These are phyloP conservation scores for Camellia granthamiana DNA, from an alignment of 148 eudicot species.

Conservation along the genomic window DNA sequence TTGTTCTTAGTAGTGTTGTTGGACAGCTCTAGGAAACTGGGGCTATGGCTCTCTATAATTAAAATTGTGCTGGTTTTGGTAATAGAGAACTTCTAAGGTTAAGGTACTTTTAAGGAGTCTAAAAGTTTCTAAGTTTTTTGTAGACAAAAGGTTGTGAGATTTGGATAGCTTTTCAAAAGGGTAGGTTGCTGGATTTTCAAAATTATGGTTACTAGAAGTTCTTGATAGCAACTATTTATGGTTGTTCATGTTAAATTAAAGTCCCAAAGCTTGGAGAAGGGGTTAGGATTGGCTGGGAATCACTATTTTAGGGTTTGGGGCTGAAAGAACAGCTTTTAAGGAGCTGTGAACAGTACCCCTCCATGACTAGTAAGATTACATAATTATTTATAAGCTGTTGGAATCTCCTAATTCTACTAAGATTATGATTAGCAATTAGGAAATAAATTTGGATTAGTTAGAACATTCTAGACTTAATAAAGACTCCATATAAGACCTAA, in stretches of 20 bases:
- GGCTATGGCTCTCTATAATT: background rate
- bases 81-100: background rate
- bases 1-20: background rate
- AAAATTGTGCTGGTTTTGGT: background rate
- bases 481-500: background rate
- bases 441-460: background rate
- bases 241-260: background rate
- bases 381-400: background rate
- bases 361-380: background rate
- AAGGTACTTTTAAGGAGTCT: background rate
- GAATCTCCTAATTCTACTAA: background rate
- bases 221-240: background rate
- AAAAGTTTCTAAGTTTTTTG: background rate
- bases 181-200: background rate
- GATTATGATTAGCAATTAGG: background rate
- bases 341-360: background rate
- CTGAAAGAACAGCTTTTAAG: conserved; percentile 9
- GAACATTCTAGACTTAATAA: background rate
- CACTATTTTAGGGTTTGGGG: too few relatives aligned
- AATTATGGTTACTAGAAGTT: background rate
- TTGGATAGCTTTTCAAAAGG: background rate
- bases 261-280: background rate
- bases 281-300: background rate
- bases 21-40: background rate
- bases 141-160: background rate